Evolutionary conservation across 208 protist genomes (phyloP), one percentile per base, ranked within the genome.

Genomic region (Phytomonas sp.): DNA sequence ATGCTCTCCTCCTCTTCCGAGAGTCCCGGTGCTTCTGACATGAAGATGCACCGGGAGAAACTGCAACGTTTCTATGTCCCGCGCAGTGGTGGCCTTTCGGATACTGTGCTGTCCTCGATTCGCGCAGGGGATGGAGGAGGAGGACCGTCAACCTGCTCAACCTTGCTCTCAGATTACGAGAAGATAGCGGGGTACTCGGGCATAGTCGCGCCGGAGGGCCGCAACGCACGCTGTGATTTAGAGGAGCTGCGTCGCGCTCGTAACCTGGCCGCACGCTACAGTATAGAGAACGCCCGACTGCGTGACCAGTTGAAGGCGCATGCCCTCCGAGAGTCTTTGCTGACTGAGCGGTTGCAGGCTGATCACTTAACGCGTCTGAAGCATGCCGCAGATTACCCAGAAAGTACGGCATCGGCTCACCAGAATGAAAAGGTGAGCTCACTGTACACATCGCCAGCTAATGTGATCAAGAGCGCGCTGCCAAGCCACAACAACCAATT

Each of bases 281-380:
- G 80, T 0, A 64, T 80, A 7, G 87, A 93, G 68, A 90, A 88
- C 60, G 77, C 77, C 65, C 75, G 73, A 15, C 78, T 93, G 60
- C 87, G 84, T 0, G 76, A 78, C 60, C 87, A 88, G 67, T 51
- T 93, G 30, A 74, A 78, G 32, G 82, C 84, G 26, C 69, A 81
- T 17, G 72, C 65, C 11, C 67, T 88, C 20, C 78, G 80, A 26
- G 78, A 85, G 73, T 37, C 72, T 28, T 77, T 84, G 66, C 80
- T 92, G 36, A 71, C 71, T 36, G 59, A 78, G 46, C 73, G 74
- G 34, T 36, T 93, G 26, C 77, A 85, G 62, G 79, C 59, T 7
- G 26, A 62, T 28, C 59, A 31, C 11, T 4, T 11, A 31, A 8
- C 59, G 59, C 59, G 26, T 28, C 29, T 62, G 59, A 40, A 40